These are phyloP conservation scores for Xenoacremonium recifei DNA, from an alignment of 2,329 filamentous ascomycete species.

Conservation along the genomic window DNA sequence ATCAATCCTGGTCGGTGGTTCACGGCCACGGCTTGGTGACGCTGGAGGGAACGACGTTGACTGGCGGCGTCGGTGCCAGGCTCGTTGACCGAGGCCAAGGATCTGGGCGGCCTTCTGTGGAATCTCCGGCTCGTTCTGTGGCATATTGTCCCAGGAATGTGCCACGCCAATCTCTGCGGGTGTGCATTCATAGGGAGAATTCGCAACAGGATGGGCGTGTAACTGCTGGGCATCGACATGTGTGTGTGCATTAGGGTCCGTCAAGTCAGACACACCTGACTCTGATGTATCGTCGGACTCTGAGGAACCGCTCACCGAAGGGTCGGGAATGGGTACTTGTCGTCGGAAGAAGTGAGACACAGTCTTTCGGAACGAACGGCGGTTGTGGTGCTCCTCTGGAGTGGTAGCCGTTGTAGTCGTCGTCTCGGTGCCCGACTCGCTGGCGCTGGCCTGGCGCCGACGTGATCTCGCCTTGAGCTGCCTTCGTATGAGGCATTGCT, in stretches of 20 bases:
- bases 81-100: constrained; percentile 11
- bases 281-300: constrained; percentile 17
- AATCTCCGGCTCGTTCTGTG: constrained; percentile 4
- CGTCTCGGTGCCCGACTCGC: not conserved
- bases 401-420: not conserved
- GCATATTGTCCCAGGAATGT: not conserved
- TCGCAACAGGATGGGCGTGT: no score
- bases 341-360: constrained; percentile 15
- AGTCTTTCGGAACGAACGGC: not conserved
- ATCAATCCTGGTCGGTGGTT: not conserved
- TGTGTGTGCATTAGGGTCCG: no score
- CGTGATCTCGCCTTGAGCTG: not conserved
- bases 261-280: no score
- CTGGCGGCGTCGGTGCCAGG: not conserved
- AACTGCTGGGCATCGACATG: no score
- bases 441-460: not conserved
- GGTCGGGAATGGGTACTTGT: constrained; percentile 8
- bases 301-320: constrained; percentile 5
- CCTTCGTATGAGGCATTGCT: constrained; percentile 7
- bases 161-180: constrained; percentile 1
- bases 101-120: constrained; percentile 14
- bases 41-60: not conserved
- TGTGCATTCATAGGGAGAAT: constrained; percentile 6
- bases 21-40: not conserved
- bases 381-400: not conserved